Base-by-base conservation (phyloP, 129 eudicot species). In the Lonicera japonica region DNA sequence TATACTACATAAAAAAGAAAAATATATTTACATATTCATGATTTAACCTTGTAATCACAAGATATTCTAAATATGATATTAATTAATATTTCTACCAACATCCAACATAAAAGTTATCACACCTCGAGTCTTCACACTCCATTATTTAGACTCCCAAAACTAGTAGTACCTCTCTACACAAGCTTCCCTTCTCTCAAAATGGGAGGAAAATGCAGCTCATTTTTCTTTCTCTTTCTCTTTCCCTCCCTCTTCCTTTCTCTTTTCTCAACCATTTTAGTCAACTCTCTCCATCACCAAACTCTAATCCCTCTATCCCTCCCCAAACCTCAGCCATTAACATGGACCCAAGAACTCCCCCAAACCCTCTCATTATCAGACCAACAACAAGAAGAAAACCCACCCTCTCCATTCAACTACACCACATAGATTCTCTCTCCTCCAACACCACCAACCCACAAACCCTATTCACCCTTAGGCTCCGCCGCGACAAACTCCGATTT, bases 381-480 rank as follows among this genome's bases (percentile, higher is more conserved):
- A 70, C 29, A 52, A 0, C 7, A 38, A 23, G 23, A 13, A 0
- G 45, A 54, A 0, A 20, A 50, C n/a, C n/a, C 63, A 39, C 75
- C 8, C 64, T 89, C 47, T 73, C 91, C 12, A 50, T 86, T 13
- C 67, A 77, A 25, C 52, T 90, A 41, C 94, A 90, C 83, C 95
- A 86, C 65, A 74, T 81, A 0, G 97, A 90, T 76, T 50, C 71
- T 0, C 80, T 86, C 48, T 59, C 70, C 1, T 15, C 24, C 39
- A 64, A 79, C 38, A 62, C 82, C 5, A 74, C 87, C n/a, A n/a
- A n/a, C 54, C 67, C 91, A 0, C 77, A 80, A 5, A 45, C 68
- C 21, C 85, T 90, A 54, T 90, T 86, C 79, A 34, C 48, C 0
- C 78, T 61, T 73, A 86, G 95, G 15, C 89, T 90, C 82, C 65